Evolutionary conservation across 768 basidiomycete species (phyloP).

Genomic region (Leccinum ochraceum): DNA sequence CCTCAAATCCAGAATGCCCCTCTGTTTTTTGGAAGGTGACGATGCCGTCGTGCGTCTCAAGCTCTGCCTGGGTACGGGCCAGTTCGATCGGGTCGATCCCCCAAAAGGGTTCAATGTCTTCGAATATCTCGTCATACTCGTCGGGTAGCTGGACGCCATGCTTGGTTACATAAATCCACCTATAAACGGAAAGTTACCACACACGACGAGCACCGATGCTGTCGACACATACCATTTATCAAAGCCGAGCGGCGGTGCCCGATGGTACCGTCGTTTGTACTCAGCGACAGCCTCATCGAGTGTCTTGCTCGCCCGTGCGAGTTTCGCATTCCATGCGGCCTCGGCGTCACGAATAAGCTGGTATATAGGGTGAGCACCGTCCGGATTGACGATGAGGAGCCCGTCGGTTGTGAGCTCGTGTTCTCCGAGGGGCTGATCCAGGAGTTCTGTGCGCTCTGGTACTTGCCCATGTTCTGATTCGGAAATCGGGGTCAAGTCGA

Average conservation of each 20-base stretch:
- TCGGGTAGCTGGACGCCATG: slow-evolving; percentile 44
- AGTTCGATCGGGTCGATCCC: slow-evolving; percentile 36
- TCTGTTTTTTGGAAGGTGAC: slow-evolving; percentile 29
- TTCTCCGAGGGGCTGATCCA: background rate
- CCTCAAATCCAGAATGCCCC: slow-evolving; percentile 8
- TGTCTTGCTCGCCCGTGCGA: slow-evolving; percentile 36
- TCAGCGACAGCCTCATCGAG: slow-evolving; percentile 40
- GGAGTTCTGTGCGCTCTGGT: background rate
- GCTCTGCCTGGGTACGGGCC: slow-evolving; percentile 15
- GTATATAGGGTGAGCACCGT: slow-evolving; percentile 45
- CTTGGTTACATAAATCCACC: slow-evolving; percentile 45
- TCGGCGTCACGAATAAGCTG: slow-evolving; percentile 41
- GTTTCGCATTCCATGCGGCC: slow-evolving; percentile 38
- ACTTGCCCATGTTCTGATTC: background rate
- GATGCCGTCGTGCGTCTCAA: slow-evolving; percentile 17
- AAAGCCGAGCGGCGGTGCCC: slow-evolving; percentile 42
- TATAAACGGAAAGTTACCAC: slow-evolving; percentile 1
- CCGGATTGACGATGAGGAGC: slow-evolving; percentile 35
- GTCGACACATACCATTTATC: slow-evolving; percentile 41
- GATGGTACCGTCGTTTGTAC: slow-evolving; percentile 37
- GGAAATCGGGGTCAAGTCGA: background rate
- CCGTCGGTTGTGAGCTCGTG: slow-evolving; percentile 32
- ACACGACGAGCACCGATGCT: background rate
- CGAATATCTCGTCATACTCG: slow-evolving; percentile 48
- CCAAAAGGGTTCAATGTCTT: slow-evolving; percentile 39